Evolutionary conservation across 257 asterid species (phyloP).

Genomic region (Rauvolfia tetraphylla): DNA sequence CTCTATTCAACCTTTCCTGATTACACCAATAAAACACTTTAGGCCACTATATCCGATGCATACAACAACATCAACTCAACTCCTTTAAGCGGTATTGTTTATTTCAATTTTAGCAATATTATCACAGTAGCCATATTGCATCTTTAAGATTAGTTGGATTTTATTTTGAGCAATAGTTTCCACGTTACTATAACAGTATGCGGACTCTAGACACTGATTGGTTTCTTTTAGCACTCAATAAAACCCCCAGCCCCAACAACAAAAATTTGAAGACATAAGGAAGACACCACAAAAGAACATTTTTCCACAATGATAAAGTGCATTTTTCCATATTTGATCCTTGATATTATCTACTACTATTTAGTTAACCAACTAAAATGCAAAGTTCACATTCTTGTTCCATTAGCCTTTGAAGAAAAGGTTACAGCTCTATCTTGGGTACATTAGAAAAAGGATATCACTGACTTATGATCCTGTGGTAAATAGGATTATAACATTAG

Average conservation of each 20-base stretch:
- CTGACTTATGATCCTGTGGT: too few relatives aligned
- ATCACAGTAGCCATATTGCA: background rate
- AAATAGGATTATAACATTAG: too few relatives aligned
- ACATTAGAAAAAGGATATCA: too few relatives aligned
- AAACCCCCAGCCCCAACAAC: background rate
- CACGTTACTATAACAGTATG: background rate
- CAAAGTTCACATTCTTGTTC: too few relatives aligned
- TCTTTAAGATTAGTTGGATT: background rate
- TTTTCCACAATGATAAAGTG: too few relatives aligned
- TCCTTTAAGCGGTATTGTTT: background rate
- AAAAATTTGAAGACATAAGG: background rate
- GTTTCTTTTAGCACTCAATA: background rate
- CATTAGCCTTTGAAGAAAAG: too few relatives aligned
- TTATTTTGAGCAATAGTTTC: background rate
- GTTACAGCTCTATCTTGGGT: too few relatives aligned
- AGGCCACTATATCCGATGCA: background rate
- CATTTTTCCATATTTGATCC: too few relatives aligned
- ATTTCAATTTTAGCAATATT: background rate
- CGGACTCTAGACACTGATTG: background rate
- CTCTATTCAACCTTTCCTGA: conserved; percentile 69
- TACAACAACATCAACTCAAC: background rate
- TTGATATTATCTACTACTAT: too few relatives aligned
- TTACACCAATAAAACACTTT: background rate
- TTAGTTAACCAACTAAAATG: too few relatives aligned
- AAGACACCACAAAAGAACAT: background rate